phyloP scores from a whole-genome alignment of 208 protist species.

The Trypanosoma vivax region DNA sequence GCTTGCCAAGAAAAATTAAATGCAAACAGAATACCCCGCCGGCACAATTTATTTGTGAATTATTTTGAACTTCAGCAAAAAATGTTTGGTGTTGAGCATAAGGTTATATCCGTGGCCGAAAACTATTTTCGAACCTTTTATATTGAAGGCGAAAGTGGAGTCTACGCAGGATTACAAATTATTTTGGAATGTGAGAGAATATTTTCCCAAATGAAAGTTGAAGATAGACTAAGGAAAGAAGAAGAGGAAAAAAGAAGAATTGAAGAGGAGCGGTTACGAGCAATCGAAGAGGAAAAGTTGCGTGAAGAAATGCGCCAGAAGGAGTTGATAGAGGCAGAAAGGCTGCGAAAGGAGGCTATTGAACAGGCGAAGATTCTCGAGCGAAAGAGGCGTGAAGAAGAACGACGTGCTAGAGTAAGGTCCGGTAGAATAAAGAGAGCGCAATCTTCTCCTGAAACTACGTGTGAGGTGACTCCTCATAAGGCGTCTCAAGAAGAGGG shows the following conservation, averaged over 20 bases:
- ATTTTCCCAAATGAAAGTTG: not conserved
- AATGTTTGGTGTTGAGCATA: conserved; percentile 30
- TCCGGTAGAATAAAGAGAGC: conserved; percentile 24
- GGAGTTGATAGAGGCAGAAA: conserved; percentile 37
- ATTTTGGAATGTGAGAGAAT: conserved; percentile 9
- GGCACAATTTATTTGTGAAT: conserved; percentile 54
- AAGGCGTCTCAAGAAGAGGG: not conserved
- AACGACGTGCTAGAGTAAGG: conserved; percentile 20
- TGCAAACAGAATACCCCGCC: conserved; percentile 10
- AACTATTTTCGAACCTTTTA: conserved; percentile 26
- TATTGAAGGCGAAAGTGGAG: conserved; percentile 16
- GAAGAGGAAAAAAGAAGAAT: conserved; percentile 27
- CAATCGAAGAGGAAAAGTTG: conserved; percentile 23
- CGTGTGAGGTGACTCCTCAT: not conserved
- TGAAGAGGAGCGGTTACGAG: conserved; percentile 24
- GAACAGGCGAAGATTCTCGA: conserved; percentile 54
- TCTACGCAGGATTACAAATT: conserved; percentile 5
- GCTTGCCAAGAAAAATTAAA: conserved; percentile 18
- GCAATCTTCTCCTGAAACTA: not conserved
- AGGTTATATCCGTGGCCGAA: conserved; percentile 31
- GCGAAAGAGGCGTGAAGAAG: conserved; percentile 45
- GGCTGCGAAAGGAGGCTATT: conserved; percentile 17
- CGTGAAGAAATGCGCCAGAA: conserved; percentile 28
- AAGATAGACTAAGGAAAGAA: conserved; percentile 19
- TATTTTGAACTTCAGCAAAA: conserved; percentile 53